A percentile compares a stretch with the other conserved stretches of the same genome.
phyloP scores from a whole-genome alignment of 73 alveolate genomes.

The Diophrys sp. region DNA sequence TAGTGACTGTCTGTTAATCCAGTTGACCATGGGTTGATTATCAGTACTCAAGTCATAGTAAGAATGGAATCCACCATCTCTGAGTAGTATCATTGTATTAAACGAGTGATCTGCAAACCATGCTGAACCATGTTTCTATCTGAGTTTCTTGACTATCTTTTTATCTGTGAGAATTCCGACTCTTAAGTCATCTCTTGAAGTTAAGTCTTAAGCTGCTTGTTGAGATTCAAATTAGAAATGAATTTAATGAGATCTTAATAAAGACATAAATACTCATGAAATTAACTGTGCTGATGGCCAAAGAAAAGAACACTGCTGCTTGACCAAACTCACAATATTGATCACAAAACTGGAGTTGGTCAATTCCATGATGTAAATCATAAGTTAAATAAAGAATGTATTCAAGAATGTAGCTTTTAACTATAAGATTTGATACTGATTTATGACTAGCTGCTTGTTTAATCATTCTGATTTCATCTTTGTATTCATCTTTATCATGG shows the following conservation, averaged over 20 bases:
- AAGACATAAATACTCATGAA: too few relatives aligned
- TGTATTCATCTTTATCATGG: neutral
- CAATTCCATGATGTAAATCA: too few relatives aligned
- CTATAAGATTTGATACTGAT: too few relatives aligned
- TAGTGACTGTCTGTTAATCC: slow-evolving; percentile 35
- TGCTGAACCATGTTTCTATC: slow-evolving; percentile 13
- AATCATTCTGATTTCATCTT: neutral
- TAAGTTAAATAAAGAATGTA: too few relatives aligned
- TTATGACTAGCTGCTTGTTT: too few relatives aligned
- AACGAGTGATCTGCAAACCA: slow-evolving; percentile 44
- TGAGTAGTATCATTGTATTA: slow-evolving; percentile 30
- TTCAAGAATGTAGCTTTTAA: too few relatives aligned
- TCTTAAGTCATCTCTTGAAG: slow-evolving; percentile 48
- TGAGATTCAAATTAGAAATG: too few relatives aligned
- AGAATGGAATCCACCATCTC: slow-evolving; percentile 5
- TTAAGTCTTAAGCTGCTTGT: slow-evolving; percentile 21
- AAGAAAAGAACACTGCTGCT: too few relatives aligned
- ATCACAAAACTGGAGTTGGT: too few relatives aligned
- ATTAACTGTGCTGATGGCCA: too few relatives aligned
- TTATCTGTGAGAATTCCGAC: slow-evolving; percentile 32
- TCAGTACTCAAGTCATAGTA: slow-evolving; percentile 7
- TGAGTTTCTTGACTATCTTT: slow-evolving; percentile 28
- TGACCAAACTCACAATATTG: too few relatives aligned
- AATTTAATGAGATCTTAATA: too few relatives aligned
- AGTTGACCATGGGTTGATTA: neutral